A percentile compares a stretch with the other conserved stretches of the same genome.
These are phyloP conservation scores for Fusarium gaditjirri DNA, from an alignment of 2,329 filamentous ascomycete genomes.

Conservation along the genomic window DNA sequence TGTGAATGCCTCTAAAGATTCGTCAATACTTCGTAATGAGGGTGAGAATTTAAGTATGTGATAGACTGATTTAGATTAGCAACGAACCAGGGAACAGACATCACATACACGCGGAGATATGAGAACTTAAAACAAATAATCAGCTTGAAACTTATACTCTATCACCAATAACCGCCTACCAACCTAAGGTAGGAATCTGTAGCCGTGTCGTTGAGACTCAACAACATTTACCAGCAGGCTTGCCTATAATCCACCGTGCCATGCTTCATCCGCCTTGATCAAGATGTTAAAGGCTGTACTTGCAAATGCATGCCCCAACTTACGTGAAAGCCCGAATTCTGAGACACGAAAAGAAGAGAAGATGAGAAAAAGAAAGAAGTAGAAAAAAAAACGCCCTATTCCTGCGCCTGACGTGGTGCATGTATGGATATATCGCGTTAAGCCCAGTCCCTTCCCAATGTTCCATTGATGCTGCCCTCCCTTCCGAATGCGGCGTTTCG, in stretches of 20 bases:
- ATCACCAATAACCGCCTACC: not conserved
- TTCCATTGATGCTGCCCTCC: slow-evolving; percentile 19
- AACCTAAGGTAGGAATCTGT: not conserved
- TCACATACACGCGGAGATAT: not conserved
- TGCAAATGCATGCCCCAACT: not conserved
- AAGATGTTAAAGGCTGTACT: not conserved
- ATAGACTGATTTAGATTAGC: not conserved
- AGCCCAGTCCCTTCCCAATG: slow-evolving; percentile 3
- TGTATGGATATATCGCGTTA: slow-evolving; percentile 11
- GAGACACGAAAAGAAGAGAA: not conserved
- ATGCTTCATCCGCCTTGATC: slow-evolving; percentile 1
- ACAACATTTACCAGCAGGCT: not conserved
- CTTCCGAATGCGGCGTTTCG: slow-evolving; percentile 5
- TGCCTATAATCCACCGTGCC: not conserved
- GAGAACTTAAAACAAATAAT: not conserved
- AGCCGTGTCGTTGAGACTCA: not conserved
- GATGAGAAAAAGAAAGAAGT: not conserved
- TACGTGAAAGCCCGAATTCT: not conserved
- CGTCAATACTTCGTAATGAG: not conserved
- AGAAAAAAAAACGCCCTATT: slow-evolving; percentile 15
- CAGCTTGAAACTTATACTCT: slow-evolving; percentile 16
- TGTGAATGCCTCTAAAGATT: not conserved
- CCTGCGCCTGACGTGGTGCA: not conserved
- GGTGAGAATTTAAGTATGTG: not conserved
- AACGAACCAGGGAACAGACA: not conserved